These are phyloP conservation scores for Lathyrus aphaca DNA, from an alignment of 306 rosid genomes.

Conservation along the genomic window DNA sequence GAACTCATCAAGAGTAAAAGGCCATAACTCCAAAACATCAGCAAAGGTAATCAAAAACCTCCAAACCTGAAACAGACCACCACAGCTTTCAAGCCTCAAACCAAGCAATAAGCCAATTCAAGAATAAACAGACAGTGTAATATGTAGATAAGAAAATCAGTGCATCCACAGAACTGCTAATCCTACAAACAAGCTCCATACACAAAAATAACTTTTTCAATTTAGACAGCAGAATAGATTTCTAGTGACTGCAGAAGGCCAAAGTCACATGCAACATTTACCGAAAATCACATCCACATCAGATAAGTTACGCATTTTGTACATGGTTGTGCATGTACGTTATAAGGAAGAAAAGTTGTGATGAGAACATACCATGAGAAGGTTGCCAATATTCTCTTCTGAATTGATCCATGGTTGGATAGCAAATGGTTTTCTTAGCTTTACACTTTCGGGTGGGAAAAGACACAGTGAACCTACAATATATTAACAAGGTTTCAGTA, in stretches of 20 bases:
- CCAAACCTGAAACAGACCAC: constrained; percentile 77
- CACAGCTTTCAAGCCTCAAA: constrained; percentile 31
- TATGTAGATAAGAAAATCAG: constrained; percentile 19
- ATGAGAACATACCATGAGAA: constrained; percentile 77
- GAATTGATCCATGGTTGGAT: constrained; percentile 87
- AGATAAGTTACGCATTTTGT: constrained; percentile 3
- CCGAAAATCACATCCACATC: background rate
- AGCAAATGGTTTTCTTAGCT: constrained; percentile 77
- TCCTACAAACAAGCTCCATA: constrained; percentile 31
- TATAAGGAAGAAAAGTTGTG: constrained; percentile 26
- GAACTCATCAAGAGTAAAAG: constrained; percentile 94
- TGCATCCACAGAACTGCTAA: constrained; percentile 13
- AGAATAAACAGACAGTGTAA: constrained; percentile 18
- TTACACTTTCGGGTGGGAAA: constrained; percentile 81
- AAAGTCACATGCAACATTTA: constrained; percentile 12
- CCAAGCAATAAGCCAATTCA: constrained; percentile 16
- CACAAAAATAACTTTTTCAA: constrained; percentile 17
- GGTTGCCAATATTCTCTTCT: constrained; percentile 87
- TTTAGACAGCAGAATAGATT: background rate
- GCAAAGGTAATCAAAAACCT: constrained; percentile 89
- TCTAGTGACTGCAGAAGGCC: constrained; percentile 1
- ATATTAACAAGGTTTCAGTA: constrained; percentile 36
- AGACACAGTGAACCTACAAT: constrained; percentile 60
- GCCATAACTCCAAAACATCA: constrained; percentile 94
- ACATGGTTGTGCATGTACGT: background rate